Evolutionary conservation across 768 basidiomycete species (phyloP).

Genomic region (Mycena metata): DNA sequence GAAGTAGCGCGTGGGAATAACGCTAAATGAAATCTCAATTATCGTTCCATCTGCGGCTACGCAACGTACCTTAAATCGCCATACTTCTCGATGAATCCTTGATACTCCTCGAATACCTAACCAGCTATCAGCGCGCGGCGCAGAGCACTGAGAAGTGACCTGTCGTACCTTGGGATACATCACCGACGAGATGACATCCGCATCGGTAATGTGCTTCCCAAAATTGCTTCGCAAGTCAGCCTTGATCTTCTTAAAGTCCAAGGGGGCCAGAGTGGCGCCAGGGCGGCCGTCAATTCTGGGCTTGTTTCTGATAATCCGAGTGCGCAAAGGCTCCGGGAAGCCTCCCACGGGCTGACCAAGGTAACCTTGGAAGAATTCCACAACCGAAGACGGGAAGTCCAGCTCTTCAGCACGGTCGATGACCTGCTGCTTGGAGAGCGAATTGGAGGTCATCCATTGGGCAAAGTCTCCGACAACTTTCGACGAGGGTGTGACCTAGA

Average conservation of each 20-base stretch:
- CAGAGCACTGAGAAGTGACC: slow-evolving; percentile 28
- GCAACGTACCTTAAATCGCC: slow-evolving; percentile 87
- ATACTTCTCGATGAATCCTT: slow-evolving; percentile 94
- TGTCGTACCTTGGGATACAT: slow-evolving; percentile 94
- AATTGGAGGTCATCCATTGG: slow-evolving; percentile 99
- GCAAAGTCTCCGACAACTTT: slow-evolving; percentile 99
- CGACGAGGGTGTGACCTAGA: slow-evolving; percentile 94
- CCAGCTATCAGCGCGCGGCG: slow-evolving; percentile 31
- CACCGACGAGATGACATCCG: slow-evolving; percentile 94
- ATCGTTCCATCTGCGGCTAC: slow-evolving; percentile 13
- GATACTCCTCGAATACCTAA: slow-evolving; percentile 97
- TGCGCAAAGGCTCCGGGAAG: slow-evolving; percentile 97
- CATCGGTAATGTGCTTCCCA: slow-evolving; percentile 94
- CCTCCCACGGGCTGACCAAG: slow-evolving; percentile 98
- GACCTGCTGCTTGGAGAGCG: slow-evolving; percentile 88
- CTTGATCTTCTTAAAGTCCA: slow-evolving; percentile 98
- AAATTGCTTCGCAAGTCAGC: slow-evolving; percentile 92
- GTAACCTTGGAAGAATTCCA: slow-evolving; percentile 99
- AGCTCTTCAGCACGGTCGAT: slow-evolving; percentile 87
- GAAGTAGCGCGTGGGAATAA: slow-evolving; percentile 98
- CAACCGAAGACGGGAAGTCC: slow-evolving; percentile 97
- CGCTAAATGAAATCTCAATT: slow-evolving; percentile 59
- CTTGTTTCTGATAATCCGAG: slow-evolving; percentile 92
- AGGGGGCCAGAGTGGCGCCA: slow-evolving; percentile 85
- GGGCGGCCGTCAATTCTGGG: slow-evolving; percentile 95